Evolutionary conservation across 192 early-diverging fungal species (phyloP).

Genomic region (Backusella australiensis): DNA sequence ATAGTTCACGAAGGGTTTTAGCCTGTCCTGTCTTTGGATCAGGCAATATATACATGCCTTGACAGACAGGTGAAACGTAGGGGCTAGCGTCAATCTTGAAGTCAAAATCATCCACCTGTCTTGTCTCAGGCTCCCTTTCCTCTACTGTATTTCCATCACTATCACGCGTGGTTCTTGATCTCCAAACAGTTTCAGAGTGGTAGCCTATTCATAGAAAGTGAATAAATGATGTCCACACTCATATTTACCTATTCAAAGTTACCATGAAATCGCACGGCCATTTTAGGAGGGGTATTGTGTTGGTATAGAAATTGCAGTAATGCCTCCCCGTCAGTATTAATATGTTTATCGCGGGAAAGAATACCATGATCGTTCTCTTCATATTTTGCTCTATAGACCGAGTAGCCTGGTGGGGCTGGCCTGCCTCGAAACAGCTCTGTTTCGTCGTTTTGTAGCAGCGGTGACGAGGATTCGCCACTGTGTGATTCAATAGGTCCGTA

Average conservation of each 20-base stretch:
- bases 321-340: conserved; percentile 37
- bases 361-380: conserved; percentile 14
- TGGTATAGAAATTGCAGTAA: conserved; percentile 29
- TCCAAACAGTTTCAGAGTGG: conserved; percentile 31
- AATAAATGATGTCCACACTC: background rate
- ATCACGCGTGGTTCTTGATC: conserved; percentile 13
- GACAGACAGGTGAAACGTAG: conserved; percentile 32
- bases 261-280: conserved; percentile 15
- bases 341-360: conserved; percentile 33
- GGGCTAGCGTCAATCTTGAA: conserved; percentile 33
- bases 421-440: conserved; percentile 9
- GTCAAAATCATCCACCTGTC: conserved; percentile 27
- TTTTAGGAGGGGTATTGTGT: conserved; percentile 29
- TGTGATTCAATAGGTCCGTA: background rate
- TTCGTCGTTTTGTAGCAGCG: background rate
- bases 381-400: conserved; percentile 28
- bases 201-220: conserved; percentile 8
- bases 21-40: conserved; percentile 23
- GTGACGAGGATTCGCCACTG: background rate
- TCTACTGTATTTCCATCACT: conserved; percentile 23
- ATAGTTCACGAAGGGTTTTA: conserved; percentile 30
- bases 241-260: background rate
- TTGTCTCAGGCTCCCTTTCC: conserved; percentile 27
- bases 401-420: conserved; percentile 31
- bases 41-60: conserved; percentile 31